Evolutionary conservation across 345 rosid genomes (phyloP).

Genomic region (Trapa bicornis): DNA sequence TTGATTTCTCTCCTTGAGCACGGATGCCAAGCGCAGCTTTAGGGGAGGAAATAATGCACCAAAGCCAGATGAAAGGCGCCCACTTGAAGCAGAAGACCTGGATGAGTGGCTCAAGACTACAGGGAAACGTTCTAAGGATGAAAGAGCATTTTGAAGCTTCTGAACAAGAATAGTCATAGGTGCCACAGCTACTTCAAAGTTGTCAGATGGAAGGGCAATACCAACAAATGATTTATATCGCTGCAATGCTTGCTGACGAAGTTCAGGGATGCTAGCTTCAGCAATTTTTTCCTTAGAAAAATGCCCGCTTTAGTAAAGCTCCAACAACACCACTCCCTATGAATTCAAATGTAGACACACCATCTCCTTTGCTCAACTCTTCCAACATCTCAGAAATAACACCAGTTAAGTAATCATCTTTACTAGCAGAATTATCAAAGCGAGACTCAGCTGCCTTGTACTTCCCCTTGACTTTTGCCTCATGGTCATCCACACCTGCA

Average conservation of each 20-base stretch:
- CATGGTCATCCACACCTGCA: slow-evolving; percentile 73
- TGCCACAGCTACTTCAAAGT: slow-evolving; percentile 34
- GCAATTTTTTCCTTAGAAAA: slow-evolving; percentile 77
- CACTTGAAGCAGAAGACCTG: slow-evolving; percentile 79
- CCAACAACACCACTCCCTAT: slow-evolving; percentile 95
- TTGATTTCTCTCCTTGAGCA: slow-evolving; percentile 78
- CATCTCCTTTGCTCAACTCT: slow-evolving; percentile 91
- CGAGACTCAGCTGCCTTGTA: slow-evolving; percentile 57
- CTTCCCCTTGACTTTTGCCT: slow-evolving; percentile 76
- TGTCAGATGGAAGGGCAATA: slow-evolving; percentile 58
- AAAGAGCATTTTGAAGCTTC: slow-evolving; percentile 94
- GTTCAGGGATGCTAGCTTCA: slow-evolving; percentile 62
- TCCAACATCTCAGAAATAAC: slow-evolving; percentile 69
- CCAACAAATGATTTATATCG: slow-evolving; percentile 69
- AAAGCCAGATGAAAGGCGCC: slow-evolving; percentile 90
- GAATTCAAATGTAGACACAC: slow-evolving; percentile 98
- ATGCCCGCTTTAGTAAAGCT: slow-evolving; percentile 81
- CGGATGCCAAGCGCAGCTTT: slow-evolving; percentile 81
- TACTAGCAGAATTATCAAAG: slow-evolving; percentile 46
- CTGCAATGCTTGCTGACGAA: slow-evolving; percentile 68
- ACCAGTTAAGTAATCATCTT: slow-evolving; percentile 73
- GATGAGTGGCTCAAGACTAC: slow-evolving; percentile 90
- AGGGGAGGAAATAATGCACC: slow-evolving; percentile 93
- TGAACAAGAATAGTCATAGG: slow-evolving; percentile 80
- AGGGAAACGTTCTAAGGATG: slow-evolving; percentile 92